Percentiles rank a stretch among this genome's conserved stretches.
These are phyloP conservation scores for Dittrichia graveolens DNA, from an alignment of 129 eudicot species.

Conservation along the genomic window DNA sequence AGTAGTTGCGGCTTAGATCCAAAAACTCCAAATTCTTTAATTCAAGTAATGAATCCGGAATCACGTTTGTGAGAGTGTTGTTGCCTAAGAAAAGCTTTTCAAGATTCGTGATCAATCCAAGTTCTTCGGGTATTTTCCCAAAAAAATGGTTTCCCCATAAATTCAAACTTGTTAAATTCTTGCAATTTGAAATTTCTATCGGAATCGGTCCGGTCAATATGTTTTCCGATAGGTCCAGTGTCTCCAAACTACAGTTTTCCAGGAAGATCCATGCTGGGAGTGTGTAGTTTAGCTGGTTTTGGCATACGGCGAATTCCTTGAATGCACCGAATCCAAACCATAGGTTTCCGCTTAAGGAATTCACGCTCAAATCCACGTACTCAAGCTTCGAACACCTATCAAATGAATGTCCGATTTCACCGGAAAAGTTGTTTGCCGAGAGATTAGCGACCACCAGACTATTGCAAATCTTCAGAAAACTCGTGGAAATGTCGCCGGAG, in stretches of 20 bases:
- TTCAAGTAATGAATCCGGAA: constrained; percentile 57
- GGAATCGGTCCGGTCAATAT: constrained; percentile 63
- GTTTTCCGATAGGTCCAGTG: constrained; percentile 76
- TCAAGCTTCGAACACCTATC: constrained; percentile 57
- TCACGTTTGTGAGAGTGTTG: constrained; percentile 55
- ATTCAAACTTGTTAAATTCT: constrained; percentile 47
- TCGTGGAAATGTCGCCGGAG: constrained; percentile 44
- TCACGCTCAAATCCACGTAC: constrained; percentile 73
- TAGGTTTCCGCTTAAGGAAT: constrained; percentile 54
- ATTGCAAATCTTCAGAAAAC: constrained; percentile 59
- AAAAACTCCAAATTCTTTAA: constrained; percentile 60
- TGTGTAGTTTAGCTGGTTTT: constrained; percentile 50
- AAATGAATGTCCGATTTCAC: constrained; percentile 56
- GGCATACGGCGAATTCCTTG: constrained; percentile 50
- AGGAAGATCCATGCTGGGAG: constrained; percentile 50
- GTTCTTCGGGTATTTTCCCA: constrained; percentile 58
- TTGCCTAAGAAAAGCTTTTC: constrained; percentile 61
- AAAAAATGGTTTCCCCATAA: constrained; percentile 68
- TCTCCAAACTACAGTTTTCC: constrained; percentile 55
- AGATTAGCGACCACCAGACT: constrained; percentile 71
- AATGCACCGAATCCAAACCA: constrained; percentile 53
- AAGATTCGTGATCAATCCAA: constrained; percentile 58
- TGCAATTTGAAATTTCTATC: constrained; percentile 56
- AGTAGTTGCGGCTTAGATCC: constrained; percentile 67
- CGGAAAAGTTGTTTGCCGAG: constrained; percentile 69